Evolutionary conservation across 371 early-diverging fungal species (phyloP), one percentile per base, ranked within the genome.

Genomic region (Lichtheimia ornata): DNA sequence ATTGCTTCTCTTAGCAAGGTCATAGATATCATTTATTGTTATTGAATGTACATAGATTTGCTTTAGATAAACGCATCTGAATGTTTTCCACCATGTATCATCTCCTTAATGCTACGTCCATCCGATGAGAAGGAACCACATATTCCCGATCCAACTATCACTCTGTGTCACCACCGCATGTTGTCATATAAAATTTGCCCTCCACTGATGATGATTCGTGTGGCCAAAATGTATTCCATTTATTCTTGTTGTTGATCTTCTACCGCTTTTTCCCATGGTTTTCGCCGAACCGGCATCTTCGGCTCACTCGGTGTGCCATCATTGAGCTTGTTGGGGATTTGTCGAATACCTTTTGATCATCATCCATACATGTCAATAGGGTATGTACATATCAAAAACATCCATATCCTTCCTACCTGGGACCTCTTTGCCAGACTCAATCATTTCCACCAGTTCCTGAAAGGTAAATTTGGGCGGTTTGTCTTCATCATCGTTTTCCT

Each of bases 291-390:
- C 15, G 73, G 59, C 58, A 81, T 24, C 25, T 68, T 74, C 14
- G 84, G 62, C 47, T 68, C 69, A 30, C 81, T 82, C 0, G 84
- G 84, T 7, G 73, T 61, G 4, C 73, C 78, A 55, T 80, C 76
- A 47, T 81, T 82, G 35, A 84, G 57, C 50, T 76, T 76, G 58
- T 82, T 76, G 9, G 84, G 84, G 45, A 84, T 84, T 56, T 79
- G 76, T n/a, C 74, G 75, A 28, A 84, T 84, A 47, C 69, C 83
- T 80, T 70, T 70, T 41, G 9, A 28, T 41, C 14, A 28, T 41
- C 14, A 35, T 6, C 35, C 11, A 35, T 1, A 35, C 35, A 35
- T 35, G 35, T 35, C 35, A 35, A 35, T 35, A 35, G 0, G 11
- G 9, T 35, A 2, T 35, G 6, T 9, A 11, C 9, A 6, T 9